Evolutionary conservation across 768 basidiomycete genomes (phyloP).

Genomic region (Royoungia palumana): DNA sequence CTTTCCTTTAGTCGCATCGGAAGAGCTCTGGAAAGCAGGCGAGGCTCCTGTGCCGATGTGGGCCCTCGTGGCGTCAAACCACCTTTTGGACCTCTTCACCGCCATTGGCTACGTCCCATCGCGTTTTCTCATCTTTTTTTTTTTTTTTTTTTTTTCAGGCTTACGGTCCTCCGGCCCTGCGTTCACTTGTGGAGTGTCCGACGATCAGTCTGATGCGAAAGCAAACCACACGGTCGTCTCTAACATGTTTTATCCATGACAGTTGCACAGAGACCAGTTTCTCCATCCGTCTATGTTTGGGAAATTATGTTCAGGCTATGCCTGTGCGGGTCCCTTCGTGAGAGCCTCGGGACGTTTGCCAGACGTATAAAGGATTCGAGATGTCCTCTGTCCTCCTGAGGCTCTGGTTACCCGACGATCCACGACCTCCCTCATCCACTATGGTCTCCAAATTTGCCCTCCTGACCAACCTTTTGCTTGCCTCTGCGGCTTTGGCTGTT

Average conservation of each 20-base stretch:
- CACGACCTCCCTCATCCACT: not conserved
- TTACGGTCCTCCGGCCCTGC: no score
- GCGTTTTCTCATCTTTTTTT: no score
- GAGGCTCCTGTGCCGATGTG: slow-evolving; percentile 5
- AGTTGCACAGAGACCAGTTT: not conserved
- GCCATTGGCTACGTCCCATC: no score
- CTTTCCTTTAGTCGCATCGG: not conserved
- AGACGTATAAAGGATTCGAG: slow-evolving; percentile 13
- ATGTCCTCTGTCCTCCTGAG: not conserved
- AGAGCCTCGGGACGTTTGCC: not conserved
- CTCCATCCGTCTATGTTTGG: not conserved
- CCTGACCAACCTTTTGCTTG: slow-evolving; percentile 17
- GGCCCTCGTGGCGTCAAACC: not conserved
- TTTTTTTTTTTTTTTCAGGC: no score
- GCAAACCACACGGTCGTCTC: no score
- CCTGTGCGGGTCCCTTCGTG: not conserved
- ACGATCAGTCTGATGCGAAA: no score
- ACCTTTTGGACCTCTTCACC: no score
- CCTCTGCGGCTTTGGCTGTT: slow-evolving; percentile 13
- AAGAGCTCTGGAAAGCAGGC: not conserved
- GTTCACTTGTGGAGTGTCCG: no score
- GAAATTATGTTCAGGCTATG: not conserved
- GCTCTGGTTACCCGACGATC: not conserved
- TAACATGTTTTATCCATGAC: not conserved
- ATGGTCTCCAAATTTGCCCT: slow-evolving; percentile 20